These are phyloP conservation scores for Puccinia hordei DNA, from an alignment of 1,284 basidiomycete species.

Conservation along the genomic window DNA sequence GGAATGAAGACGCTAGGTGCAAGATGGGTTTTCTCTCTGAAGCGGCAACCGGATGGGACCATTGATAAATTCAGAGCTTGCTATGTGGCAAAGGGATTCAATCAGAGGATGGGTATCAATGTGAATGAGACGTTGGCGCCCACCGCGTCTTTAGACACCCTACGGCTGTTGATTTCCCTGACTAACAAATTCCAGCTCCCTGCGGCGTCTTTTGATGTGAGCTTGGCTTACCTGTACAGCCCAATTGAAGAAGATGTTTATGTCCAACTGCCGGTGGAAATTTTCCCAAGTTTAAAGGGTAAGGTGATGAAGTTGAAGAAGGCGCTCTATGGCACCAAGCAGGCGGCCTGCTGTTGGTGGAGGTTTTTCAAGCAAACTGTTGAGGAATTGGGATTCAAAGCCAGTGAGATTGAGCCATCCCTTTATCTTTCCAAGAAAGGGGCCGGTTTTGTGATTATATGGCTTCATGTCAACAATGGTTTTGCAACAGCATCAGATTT, in stretches of 20 bases:
- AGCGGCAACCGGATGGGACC: background rate
- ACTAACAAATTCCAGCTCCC: background rate
- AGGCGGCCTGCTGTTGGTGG: slow-evolving; percentile 34
- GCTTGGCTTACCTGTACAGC: slow-evolving; percentile 18
- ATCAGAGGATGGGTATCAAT: background rate
- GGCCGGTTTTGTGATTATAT: background rate
- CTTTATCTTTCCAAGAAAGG: slow-evolving; percentile 7
- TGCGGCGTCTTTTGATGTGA: background rate
- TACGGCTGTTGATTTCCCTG: background rate
- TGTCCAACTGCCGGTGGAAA: slow-evolving; percentile 3
- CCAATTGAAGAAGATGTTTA: background rate
- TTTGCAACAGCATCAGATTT: background rate
- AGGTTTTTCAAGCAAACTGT: background rate
- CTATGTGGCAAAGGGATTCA: slow-evolving; percentile 22
- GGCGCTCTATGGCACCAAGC: slow-evolving; percentile 21
- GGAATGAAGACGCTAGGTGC: too few relatives aligned
- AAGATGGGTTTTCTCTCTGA: too few relatives aligned
- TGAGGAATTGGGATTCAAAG: background rate
- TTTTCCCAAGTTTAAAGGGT: background rate
- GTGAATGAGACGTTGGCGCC: slow-evolving; percentile 22
- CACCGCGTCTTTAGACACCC: background rate
- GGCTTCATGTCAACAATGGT: too few relatives aligned
- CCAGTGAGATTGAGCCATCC: background rate
- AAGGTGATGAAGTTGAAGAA: slow-evolving; percentile 14
- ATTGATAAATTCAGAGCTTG: background rate